Evolutionary conservation across 805 yeast genomes (phyloP), one percentile per base, ranked within the genome.

Genomic region (Starmerella floris): DNA sequence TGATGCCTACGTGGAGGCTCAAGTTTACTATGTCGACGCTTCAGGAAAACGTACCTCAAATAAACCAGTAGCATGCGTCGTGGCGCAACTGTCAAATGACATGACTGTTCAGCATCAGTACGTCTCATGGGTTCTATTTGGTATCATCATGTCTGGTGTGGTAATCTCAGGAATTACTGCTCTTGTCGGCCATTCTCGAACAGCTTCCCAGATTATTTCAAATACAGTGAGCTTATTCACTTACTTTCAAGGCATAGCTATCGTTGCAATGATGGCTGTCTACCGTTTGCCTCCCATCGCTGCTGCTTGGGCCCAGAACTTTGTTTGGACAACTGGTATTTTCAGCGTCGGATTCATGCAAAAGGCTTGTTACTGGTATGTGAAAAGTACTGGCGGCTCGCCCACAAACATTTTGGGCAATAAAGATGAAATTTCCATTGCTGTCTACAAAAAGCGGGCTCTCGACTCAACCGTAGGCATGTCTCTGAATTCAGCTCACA

Each of bases 171-270:
- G 94, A 21, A 72, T 84, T 43, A 76, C 84, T 28, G 83, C 95
- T 0, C 76, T 85, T 32, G 4, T 8, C 4, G 69, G 80, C 51
- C 96, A 97, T 10, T 77, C 91, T 17, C 76, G 78, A 47, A 88
- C 96, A 1, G 94, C 98, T 2, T 87, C 95, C 3, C 97, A 91
- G 59, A 85, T 91, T 57, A 95, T 96, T n/a, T 81, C 95, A 17
- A 91, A 91, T 65, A 79, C 95, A 16, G 79, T 88, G 58, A 83
- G 96, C 1, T 67, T 91, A 48, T 91, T 91, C 63, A 76, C 85
- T 42, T 91, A 91, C 63, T 91, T 88, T 73, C 99, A 91, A 67
- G 76, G 82, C 44, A 69, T 91, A 53, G 95, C 96, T 19, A 77
- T 88, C 46, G 79, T 88, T 17, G 74, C 94, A 16, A 87, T 91